Evolutionary conservation across 2,329 filamentous ascomycete species (phyloP).

Genomic region (Claviceps arundinis): DNA sequence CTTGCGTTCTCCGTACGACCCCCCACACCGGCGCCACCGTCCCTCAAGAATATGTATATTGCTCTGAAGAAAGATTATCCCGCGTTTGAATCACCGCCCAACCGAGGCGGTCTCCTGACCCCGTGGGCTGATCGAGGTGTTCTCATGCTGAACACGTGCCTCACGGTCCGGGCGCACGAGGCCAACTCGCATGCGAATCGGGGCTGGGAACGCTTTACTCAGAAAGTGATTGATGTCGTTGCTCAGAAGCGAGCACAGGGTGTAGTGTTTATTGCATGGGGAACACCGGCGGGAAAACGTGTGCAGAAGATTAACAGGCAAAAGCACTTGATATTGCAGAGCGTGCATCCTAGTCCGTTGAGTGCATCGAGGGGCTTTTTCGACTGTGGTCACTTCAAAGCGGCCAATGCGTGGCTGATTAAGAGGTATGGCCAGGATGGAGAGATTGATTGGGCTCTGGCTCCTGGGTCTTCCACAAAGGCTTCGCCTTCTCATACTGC

Average conservation of each 20-base stretch:
- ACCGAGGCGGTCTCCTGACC: conserved; percentile 69
- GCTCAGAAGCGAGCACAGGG: conserved; percentile 62
- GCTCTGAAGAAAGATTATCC: conserved; percentile 83
- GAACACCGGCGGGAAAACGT: conserved; percentile 67
- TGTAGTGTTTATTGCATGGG: conserved; percentile 95
- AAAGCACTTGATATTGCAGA: conserved; percentile 71
- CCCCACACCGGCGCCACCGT: conserved; percentile 77
- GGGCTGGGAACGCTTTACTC: conserved; percentile 90
- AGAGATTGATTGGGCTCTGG: conserved; percentile 72
- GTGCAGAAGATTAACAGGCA: conserved; percentile 59
- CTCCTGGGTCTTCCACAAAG: conserved; percentile 23
- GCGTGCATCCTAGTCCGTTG: conserved; percentile 86
- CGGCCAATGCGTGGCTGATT: conserved; percentile 74
- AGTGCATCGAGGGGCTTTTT: conserved; percentile 75
- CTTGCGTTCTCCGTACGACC: conserved; percentile 90
- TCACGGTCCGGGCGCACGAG: conserved; percentile 83
- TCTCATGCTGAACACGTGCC: conserved; percentile 82
- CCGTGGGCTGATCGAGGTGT: conserved; percentile 93
- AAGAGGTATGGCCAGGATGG: conserved; percentile 65
- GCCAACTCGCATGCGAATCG: conserved; percentile 74
- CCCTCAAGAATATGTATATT: conserved; percentile 86
- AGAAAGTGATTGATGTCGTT: conserved; percentile 79
- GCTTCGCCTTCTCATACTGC: conserved; percentile 4
- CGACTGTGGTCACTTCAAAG: conserved; percentile 67
- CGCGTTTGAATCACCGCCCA: conserved; percentile 58